These are phyloP conservation scores for Magnolia changhungtana DNA, from an alignment of 164 flowering plant genomes.

Conservation along the genomic window DNA sequence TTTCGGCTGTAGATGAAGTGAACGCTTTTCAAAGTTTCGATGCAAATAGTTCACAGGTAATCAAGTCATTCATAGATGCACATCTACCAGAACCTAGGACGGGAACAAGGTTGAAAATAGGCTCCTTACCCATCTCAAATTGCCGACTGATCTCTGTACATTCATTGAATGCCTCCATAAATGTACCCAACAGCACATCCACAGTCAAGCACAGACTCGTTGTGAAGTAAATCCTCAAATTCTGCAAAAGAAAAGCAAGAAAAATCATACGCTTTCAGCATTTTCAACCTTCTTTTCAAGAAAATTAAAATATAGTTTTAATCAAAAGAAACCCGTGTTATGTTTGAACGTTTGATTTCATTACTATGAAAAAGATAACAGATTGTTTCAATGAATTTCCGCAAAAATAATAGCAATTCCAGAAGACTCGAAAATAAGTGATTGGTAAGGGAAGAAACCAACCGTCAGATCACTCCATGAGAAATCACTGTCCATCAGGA, in stretches of 20 bases:
- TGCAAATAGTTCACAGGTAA: constrained; percentile 83
- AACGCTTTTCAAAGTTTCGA: constrained; percentile 20
- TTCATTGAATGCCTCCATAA: constrained; percentile 47
- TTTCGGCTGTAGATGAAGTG: neutral
- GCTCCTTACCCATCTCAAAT: constrained; percentile 19
- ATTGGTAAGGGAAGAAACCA: constrained; percentile 21
- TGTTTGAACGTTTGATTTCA: neutral
- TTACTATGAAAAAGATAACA: neutral
- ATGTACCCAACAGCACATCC: constrained; percentile 37
- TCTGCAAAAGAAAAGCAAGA: constrained; percentile 39
- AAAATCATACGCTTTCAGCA: too few species aligned
- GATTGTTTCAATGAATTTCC: neutral
- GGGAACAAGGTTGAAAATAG: constrained; percentile 71
- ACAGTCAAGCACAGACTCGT: constrained; percentile 29
- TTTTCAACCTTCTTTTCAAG: too few species aligned
- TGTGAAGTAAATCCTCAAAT: constrained; percentile 65
- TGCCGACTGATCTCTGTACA: constrained; percentile 39
- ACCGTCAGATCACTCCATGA: constrained; percentile 73
- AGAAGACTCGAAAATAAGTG: neutral
- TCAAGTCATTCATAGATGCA: constrained; percentile 52
- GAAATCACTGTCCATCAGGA: constrained; percentile 46
- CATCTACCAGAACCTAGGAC: constrained; percentile 73
- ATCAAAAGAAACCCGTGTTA: neutral
- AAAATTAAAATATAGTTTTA: too few species aligned
- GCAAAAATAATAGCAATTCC: neutral